Percentiles rank a stretch among this genome's conserved stretches.
Evolutionary conservation across 2,329 filamentous ascomycete genomes (phyloP).

Genomic region (Coniochaeta prunicola): DNA sequence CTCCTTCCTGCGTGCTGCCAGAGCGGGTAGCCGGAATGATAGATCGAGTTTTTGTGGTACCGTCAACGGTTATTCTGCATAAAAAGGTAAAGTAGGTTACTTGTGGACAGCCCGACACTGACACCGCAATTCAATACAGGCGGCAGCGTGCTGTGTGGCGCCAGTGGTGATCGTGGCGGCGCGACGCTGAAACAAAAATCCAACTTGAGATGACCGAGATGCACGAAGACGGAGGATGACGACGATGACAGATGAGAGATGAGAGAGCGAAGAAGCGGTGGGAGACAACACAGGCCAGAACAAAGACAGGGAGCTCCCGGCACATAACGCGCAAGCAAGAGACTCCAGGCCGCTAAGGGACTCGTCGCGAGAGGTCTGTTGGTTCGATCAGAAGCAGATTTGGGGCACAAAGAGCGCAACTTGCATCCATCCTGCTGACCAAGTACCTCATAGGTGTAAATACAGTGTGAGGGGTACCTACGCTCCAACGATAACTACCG

Average conservation of each 20-base stretch:
- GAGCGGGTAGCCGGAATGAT: not conserved
- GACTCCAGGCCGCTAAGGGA: not conserved
- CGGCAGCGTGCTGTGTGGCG: not conserved
- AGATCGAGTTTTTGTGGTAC: not conserved
- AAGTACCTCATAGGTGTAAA: not conserved
- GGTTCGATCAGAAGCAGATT: not conserved
- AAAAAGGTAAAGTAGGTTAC: not conserved
- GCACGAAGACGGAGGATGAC: not conserved
- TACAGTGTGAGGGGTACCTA: not conserved
- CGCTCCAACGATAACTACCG: no score
- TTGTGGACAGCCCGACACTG: not conserved
- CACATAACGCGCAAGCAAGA: not conserved
- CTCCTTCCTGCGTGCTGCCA: not conserved
- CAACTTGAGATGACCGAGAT: not conserved
- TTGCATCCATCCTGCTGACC: not conserved
- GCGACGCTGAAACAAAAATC: not conserved
- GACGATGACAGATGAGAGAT: not conserved
- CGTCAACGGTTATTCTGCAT: not conserved
- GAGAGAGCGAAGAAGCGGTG: not conserved
- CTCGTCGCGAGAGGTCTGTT: not conserved
- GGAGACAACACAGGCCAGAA: not conserved
- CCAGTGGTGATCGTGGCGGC: not conserved
- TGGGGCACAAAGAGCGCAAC: not conserved
- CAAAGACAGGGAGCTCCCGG: not conserved
- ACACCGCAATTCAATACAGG: not conserved